Evolutionary conservation across 208 protist genomes (phyloP), one percentile per base, ranked within the genome.

Genomic region (Leishmania major): DNA sequence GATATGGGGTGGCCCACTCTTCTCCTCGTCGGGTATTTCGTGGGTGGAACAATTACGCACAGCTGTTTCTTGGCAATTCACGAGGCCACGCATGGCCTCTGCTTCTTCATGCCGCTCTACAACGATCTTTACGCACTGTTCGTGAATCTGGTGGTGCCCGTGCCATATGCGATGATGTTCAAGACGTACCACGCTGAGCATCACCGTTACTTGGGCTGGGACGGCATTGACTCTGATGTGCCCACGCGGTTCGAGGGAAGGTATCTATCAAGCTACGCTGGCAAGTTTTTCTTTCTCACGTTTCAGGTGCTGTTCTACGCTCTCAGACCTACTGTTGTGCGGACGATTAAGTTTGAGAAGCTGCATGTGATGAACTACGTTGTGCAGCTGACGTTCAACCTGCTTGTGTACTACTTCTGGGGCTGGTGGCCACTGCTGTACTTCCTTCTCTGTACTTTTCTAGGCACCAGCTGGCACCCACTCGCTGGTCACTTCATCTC

Each of bases 111-210:
- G 19, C 80, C 84, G 7, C 72, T 88, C 51, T 88, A 91, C 84
- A 99, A 99, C 86, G 89, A 96, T 60, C 78, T 94, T 51, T 91
- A 96, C 73, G 89, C 88, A 3, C 86, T 98, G 22, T 89, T 99
- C 85, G 84, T 88, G 13, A 99, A 98, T 85, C 76, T 96, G 31
- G 90, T 97, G 31, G 90, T 98, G n/a, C 91, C 86, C 15, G 59
- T 99, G 60, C 96, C 97, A 74, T 97, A 95, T 67, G 87, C 92
- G 45, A 97, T 98, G 92, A 92, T 94, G 57, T 99, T 99, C 88
- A 95, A 97, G 77, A 89, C 84, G 43, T 99, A 99, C 87, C 96
- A 99, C 86, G 90, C 92, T 35, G 95, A 98, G 57, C 97, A 99
- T 87, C 97, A 99, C 83, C 88, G 92, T n/a, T 97, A 97, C 62